phyloP scores from a whole-genome alignment of 495 filamentous ascomycete genomes.

The Penicillium macrosclerotiorum region DNA sequence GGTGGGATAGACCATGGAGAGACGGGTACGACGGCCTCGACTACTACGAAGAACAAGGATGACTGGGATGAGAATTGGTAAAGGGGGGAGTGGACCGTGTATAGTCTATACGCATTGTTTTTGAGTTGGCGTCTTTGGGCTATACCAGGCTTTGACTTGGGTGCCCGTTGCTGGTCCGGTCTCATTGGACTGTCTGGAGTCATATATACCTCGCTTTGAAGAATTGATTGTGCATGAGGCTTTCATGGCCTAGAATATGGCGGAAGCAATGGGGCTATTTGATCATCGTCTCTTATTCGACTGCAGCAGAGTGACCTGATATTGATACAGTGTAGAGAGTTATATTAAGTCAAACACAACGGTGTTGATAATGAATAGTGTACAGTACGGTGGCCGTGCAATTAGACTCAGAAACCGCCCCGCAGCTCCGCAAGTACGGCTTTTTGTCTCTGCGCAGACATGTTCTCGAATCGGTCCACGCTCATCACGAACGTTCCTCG shows the following conservation, averaged over 20 bases:
- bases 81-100: conserved; percentile 18
- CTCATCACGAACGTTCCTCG: conserved; percentile 91
- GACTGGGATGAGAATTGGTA: conserved; percentile 70
- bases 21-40: conserved; percentile 26
- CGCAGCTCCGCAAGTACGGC: conserved; percentile 52
- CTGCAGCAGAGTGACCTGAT: too few species aligned
- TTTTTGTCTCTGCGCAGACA: conserved; percentile 64
- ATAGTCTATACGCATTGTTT: conserved; percentile 9
- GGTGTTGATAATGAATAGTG: neutral
- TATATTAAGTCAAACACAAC: neutral
- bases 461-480: conserved; percentile 84
- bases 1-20: conserved; percentile 37
- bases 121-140: conserved; percentile 2
- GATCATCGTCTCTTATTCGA: neutral
- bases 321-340: conserved; percentile 8
- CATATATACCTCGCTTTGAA: conserved; percentile 15
- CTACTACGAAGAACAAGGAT: conserved; percentile 46
- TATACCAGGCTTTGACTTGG: conserved; percentile 11
- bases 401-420: conserved; percentile 26
- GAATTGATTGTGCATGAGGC: conserved; percentile 10
- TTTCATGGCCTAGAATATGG: too few species aligned
- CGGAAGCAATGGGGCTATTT: too few species aligned
- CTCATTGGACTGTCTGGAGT: conserved; percentile 2
- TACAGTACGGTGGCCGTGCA: neutral
- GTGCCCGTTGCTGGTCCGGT: conserved; percentile 1